A percentile compares a stretch with the other conserved stretches of the same genome.
Evolutionary conservation across 1,284 basidiomycete species (phyloP).

Genomic region (Puccinia hordei): DNA sequence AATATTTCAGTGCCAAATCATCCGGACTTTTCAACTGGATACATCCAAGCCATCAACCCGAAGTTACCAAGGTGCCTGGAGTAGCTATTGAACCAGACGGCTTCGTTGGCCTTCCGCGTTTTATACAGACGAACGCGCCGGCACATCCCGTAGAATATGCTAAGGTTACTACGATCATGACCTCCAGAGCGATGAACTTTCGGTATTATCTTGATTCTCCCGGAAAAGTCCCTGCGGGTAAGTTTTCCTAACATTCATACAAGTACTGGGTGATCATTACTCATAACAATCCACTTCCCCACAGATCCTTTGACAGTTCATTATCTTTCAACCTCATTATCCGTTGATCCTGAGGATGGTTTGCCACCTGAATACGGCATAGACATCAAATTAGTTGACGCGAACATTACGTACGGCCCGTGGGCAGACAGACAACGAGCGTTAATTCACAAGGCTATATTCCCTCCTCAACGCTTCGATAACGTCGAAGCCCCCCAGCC

Average conservation of each 20-base stretch:
- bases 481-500: conserved; percentile 66
- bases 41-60: conserved; percentile 53
- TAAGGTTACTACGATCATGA: conserved; percentile 77
- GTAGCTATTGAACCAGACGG: conserved; percentile 62
- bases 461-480: conserved; percentile 78
- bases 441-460: conserved; percentile 71
- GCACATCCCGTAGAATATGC: conserved; percentile 71
- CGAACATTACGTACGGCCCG: conserved; percentile 78
- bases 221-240: conserved; percentile 55
- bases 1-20: conserved; percentile 32
- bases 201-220: conserved; percentile 77
- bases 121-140: conserved; percentile 51
- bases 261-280: not conserved
- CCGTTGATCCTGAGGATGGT: conserved; percentile 66
- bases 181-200: conserved; percentile 72
- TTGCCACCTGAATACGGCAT: conserved; percentile 87
- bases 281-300: conserved; percentile 19
- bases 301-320: conserved; percentile 14
- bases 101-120: conserved; percentile 59
- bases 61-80: conserved; percentile 53
- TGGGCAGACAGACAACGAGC: conserved; percentile 90
- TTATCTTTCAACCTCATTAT: conserved; percentile 53
- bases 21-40: not conserved
- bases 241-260: not conserved
- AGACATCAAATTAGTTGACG: conserved; percentile 75